Percentiles rank a stretch among this genome's conserved stretches.
phyloP scores from a whole-genome alignment of 2,329 filamentous ascomycete genomes.

The Colletotrichum sp. region DNA sequence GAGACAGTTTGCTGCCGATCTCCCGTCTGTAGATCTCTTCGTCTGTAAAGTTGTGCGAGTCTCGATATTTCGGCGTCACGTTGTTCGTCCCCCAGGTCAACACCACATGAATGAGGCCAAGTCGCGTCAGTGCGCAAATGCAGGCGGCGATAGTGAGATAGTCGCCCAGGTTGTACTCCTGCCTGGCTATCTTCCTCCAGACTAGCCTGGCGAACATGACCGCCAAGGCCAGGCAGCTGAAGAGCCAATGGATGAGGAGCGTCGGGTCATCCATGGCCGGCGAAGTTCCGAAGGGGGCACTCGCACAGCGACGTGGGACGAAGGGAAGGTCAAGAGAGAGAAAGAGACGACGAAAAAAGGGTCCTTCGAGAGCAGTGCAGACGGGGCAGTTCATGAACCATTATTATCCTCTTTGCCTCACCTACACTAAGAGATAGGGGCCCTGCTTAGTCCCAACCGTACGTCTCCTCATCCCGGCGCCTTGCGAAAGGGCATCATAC shows the following conservation, averaged over 20 bases:
- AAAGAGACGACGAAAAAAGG: conserved; percentile 5
- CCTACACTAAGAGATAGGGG: neutral
- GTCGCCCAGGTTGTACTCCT: conserved; percentile 25
- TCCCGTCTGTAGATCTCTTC: conserved; percentile 35
- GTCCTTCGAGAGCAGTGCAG: neutral
- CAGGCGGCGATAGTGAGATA: conserved; percentile 43
- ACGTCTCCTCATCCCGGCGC: neutral
- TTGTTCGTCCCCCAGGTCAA: conserved; percentile 41
- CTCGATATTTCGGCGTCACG: conserved; percentile 27
- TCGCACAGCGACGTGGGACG: neutral
- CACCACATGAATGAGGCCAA: conserved; percentile 36
- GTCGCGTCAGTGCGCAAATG: conserved; percentile 29
- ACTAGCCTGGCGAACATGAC: conserved; percentile 25
- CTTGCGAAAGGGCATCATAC: neutral
- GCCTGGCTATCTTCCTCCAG: conserved; percentile 23
- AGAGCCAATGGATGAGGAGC: conserved; percentile 27
- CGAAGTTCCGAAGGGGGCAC: conserved; percentile 2
- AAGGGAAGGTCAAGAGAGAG: neutral
- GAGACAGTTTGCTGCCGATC: conserved; percentile 37
- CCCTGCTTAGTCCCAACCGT: neutral
- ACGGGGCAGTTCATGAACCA: conserved; percentile 11
- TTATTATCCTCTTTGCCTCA: conserved; percentile 4
- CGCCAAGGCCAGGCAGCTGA: conserved; percentile 26
- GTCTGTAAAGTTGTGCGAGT: conserved; percentile 28
- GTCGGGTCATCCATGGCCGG: conserved; percentile 22